Base-by-base conservation (phyloP, 2,329 filamentous ascomycete species). In the Mycosphaerella sp. region DNA sequence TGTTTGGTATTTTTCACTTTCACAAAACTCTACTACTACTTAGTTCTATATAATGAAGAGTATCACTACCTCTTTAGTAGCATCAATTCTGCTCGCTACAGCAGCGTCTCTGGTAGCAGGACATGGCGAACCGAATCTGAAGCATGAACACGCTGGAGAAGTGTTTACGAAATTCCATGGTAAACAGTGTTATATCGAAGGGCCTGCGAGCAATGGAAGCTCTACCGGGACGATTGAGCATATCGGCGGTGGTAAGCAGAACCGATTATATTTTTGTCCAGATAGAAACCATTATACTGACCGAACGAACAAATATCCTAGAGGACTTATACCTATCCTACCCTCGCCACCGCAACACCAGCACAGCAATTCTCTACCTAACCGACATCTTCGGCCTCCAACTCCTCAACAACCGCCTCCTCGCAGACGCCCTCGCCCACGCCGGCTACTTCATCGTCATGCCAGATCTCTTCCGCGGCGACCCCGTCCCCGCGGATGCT, bases 331-430 rank as follows among this genome's bases (percentile, higher is more conserved):
- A 62, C 21, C 36, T 62, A 8, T 18, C 59, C 16, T 57, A 55
- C 34, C 59, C 59, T 10, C 18, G n/a, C 8, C 47, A 49, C 14
- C 44, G 39, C 17, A 54, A 48, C 18, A 37, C 41, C 34, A 52
- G 18, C 51, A 59, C 52, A 28, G 66, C 63, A 7, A 61, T 68
- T 14, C 41, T 69, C 6, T 67, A 61, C 49, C 53, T 68, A 13
- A 64, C 64, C 9, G 67, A 69, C 46, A 65, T 68, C 53, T 69
- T 65, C 46, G 67, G 67, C 39, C 52, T 66, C 25, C 60, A 62
- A 6, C 50, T 66, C 13, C 41, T 63, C 37, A 62, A 68, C 47
- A 68, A 67, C 50, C 61, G 62, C 44, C 62, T 68, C 2, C 59
- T 68, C 12, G 66, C 66, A n/a, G 66, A 69, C 48, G 62, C 61